Conservation (phyloP, 2,329 filamentous ascomycete species). For the Aureobasidium sp. region DNA sequence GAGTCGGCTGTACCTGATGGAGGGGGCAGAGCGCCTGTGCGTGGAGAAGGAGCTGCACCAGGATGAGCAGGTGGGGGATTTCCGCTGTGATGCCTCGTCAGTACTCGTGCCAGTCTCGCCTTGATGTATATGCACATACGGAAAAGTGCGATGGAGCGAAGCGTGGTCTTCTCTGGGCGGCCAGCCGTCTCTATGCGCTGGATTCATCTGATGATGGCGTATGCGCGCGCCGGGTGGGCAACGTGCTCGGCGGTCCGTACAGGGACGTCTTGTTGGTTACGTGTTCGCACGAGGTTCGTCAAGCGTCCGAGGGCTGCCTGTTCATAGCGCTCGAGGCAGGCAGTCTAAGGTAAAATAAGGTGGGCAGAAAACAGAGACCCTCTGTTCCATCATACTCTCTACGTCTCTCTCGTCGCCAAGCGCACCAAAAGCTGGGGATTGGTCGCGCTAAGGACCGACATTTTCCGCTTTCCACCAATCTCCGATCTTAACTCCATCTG, state of each 20-base stretch:
- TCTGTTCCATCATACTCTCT: conserved; percentile 7
- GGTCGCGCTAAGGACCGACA: neutral
- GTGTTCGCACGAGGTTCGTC: neutral
- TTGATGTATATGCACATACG: neutral
- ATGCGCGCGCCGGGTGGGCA: conserved; percentile 6
- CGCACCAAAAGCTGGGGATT: neutral
- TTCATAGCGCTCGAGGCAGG: conserved; percentile 6
- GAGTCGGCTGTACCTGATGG: conserved; percentile 11
- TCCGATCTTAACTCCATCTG: neutral
- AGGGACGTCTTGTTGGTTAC: neutral
- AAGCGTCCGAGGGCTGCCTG: neutral
- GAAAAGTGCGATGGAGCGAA: conserved; percentile 4
- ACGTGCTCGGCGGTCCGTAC: neutral
- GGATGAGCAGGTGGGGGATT: conserved; percentile 21
- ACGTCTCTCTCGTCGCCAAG: neutral
- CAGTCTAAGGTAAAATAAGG: neutral
- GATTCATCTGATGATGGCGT: conserved; percentile 14
- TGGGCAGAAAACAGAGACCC: conserved; percentile 7
- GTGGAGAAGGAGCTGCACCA: conserved; percentile 25
- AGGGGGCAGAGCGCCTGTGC: conserved; percentile 23
- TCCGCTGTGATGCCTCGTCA: neutral
- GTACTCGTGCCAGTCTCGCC: neutral
- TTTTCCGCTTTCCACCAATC: neutral
- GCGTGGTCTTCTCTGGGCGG: conserved; percentile 10
- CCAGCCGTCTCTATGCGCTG: conserved; percentile 14